Conservation (phyloP, 2,329 filamentous ascomycete genomes). For the Monosporascus sp. region DNA sequence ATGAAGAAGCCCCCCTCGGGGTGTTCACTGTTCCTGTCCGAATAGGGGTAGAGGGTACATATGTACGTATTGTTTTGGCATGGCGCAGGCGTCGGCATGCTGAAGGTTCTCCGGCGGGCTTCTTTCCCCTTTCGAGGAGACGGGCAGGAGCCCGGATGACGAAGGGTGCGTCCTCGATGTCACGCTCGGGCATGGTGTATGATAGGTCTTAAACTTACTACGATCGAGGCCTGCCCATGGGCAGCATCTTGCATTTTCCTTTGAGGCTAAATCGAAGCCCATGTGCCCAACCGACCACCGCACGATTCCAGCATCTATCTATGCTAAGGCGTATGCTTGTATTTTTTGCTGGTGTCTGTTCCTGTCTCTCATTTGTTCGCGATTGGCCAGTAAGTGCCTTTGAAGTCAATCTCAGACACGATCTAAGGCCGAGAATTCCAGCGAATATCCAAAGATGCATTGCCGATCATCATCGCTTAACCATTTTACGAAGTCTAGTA, state of each 20-base stretch:
- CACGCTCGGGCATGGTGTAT: background rate
- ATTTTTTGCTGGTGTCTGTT: no score
- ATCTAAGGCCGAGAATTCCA: background rate
- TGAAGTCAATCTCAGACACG: no score
- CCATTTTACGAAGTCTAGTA: background rate
- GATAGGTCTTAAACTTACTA: background rate
- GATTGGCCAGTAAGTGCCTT: no score
- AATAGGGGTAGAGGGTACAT: no score
- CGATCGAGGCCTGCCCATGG: background rate
- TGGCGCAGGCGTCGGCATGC: background rate
- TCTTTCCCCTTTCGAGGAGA: no score
- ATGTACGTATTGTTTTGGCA: background rate
- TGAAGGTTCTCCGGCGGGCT: background rate
- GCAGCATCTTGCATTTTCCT: background rate
- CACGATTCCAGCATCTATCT: background rate
- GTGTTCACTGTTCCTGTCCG: background rate
- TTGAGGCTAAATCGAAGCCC: background rate
- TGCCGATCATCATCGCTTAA: background rate
- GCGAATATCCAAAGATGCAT: background rate
- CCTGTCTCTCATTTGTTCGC: no score
- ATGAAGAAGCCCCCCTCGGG: no score
- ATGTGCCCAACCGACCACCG: background rate
- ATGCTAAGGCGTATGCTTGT: no score
- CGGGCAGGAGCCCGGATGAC: no score
- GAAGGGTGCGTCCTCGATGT: background rate